These are phyloP conservation scores for Chlorella sp. DNA, from an alignment of 139 green algal species.

Conservation along the genomic window DNA sequence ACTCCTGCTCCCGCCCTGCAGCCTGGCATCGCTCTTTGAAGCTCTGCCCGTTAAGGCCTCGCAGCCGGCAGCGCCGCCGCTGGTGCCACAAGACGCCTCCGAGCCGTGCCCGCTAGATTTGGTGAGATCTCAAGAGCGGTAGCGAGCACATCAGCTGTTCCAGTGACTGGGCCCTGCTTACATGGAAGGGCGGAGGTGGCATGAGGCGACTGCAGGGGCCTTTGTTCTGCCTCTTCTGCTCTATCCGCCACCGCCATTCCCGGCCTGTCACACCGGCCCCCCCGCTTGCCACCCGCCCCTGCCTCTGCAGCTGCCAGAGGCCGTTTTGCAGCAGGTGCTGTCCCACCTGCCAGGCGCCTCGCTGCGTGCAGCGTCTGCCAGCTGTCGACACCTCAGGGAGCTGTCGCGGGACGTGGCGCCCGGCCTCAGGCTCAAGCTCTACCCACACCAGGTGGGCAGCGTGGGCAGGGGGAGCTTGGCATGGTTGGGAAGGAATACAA, in stretches of 20 bases:
- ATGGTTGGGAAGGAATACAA: too few relatives aligned
- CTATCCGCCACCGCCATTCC: neutral
- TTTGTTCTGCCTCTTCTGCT: neutral
- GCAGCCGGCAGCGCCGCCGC: neutral
- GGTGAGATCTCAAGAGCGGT: neutral
- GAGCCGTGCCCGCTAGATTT: conserved; percentile 21
- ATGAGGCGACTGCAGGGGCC: neutral
- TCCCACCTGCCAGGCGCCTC: neutral
- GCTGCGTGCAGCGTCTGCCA: neutral
- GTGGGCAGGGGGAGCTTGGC: too few relatives aligned
- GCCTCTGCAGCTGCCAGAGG: neutral
- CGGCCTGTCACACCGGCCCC: too few relatives aligned
- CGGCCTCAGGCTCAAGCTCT: conserved; percentile 67
- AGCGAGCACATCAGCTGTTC: neutral
- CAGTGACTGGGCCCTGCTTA: neutral
- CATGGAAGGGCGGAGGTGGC: too few relatives aligned
- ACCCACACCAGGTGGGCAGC: conserved; percentile 59
- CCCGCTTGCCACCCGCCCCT: neutral
- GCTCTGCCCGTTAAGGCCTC: neutral
- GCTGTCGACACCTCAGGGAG: conserved; percentile 37
- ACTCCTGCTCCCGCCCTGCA: conserved; percentile 14
- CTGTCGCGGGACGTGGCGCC: conserved; percentile 54
- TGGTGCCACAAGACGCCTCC: neutral
- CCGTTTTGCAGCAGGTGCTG: conserved; percentile 5
- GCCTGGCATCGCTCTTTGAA: conserved; percentile 34